Percentiles rank a stretch among this genome's conserved stretches.
Conservation (phyloP, 1,284 basidiomycete genomes). For the Boletus smithii region DNA sequence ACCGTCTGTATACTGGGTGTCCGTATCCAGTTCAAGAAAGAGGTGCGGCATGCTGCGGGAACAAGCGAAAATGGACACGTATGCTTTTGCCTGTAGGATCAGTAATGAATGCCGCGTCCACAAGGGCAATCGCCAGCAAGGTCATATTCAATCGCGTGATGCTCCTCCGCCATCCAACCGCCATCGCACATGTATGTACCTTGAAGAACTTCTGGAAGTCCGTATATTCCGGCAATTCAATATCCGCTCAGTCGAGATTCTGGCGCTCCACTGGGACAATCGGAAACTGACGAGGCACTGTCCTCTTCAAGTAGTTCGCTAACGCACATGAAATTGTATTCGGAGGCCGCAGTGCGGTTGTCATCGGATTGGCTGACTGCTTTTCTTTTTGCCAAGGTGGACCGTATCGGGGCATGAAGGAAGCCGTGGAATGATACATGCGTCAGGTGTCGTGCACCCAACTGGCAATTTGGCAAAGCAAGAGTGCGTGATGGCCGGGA, state of each 20-base stretch:
- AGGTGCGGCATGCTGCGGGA: conserved; percentile 17
- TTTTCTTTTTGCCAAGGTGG: conserved; percentile 1
- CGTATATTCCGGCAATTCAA: conserved; percentile 31
- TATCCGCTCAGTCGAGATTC: conserved; percentile 35
- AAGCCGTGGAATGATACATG: conserved; percentile 21
- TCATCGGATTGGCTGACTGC: conserved; percentile 5
- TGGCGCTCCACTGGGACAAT: conserved; percentile 21
- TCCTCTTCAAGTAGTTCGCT: conserved; percentile 17
- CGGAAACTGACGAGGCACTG: conserved; percentile 9
- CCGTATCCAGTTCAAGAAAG: conserved; percentile 12
- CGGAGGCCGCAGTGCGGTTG: conserved; percentile 4
- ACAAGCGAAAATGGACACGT: conserved; percentile 19
- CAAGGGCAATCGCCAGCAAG: conserved; percentile 16
- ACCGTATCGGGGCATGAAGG: conserved; percentile 11
- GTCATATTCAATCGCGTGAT: conserved; percentile 15
- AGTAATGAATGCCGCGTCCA: conserved; percentile 23
- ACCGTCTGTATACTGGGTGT: conserved; percentile 15
- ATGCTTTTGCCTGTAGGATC: conserved; percentile 16
- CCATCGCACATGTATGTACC: conserved; percentile 20
- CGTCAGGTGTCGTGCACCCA: conserved; percentile 21
- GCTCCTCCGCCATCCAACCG: conserved; percentile 10
- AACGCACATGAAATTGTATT: conserved; percentile 6
- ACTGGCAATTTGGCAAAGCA: conserved; percentile 10
- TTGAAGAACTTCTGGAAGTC: conserved; percentile 29
- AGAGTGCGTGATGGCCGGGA: conserved; percentile 11